Base-by-base conservation (phyloP, 306 rosid species). In the Quercus engelmannii region DNA sequence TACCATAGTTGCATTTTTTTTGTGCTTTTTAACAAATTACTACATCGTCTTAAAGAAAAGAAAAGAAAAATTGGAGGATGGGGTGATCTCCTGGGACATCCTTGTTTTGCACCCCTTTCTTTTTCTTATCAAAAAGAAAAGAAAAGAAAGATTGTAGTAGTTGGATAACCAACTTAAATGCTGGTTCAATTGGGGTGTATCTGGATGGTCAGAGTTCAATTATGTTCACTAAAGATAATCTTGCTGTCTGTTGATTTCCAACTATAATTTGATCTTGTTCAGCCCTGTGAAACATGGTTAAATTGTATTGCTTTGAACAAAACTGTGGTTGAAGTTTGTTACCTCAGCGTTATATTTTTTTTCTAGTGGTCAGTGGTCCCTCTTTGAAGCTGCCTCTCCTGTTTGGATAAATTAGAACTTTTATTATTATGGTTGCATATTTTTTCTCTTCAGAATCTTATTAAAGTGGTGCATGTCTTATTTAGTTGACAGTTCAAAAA, bases 401-500 rank as follows among this genome's bases (percentile, higher is more conserved):
- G 0, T 30, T 52, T 18, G 5, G 13, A 18, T 69, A 19, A 65
- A 28, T 65, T 31, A 2, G 28, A 19, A 54, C 21, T 31, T 28
- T 5, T 21, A 30, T 54, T 79, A 31, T 19, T 79, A 15, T 41
- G 57, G 30, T 28, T 3, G 35, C 23, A 15, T 23, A 14, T 49
- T 6, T 28, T 52, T 68, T 49, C 35, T 71, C 41, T 12, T 33
- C n/a, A 30, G 18, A 30, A 57, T 59, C 18, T 19, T 41, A 11
- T 4, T 41, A 21, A 15, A 25, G 33, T 41, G 5, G 63, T 75
- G 3, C 58, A 38, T 72, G 33, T 61, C 26, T 64, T 67, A 3
- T 75, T n/a, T 79, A 92, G 96, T 54, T 82, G 91, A 90, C 64
- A 54, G 78, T 78, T 75, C 86, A 28, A 89, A 89, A 82, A 89